Conservation (phyloP, 2,329 filamentous ascomycete genomes). For the Corniculantispora saksenae region DNA sequence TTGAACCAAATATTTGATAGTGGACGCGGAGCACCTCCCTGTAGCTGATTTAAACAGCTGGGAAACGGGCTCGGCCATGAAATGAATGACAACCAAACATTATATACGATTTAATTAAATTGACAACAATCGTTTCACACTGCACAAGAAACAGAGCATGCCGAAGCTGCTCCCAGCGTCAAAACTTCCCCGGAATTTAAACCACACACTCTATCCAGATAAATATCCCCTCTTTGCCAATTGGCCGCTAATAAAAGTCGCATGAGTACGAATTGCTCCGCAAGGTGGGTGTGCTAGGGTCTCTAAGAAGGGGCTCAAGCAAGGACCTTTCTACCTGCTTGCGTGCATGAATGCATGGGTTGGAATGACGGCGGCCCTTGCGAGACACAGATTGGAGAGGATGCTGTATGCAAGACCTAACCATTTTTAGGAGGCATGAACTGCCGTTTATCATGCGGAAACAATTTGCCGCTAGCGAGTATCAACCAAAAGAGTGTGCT, state of each 20-base stretch:
- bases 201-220: neutral
- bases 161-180: neutral
- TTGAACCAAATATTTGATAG: neutral
- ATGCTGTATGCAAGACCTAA: neutral
- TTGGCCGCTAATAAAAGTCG: neutral
- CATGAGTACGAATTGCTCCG: neutral
- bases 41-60: neutral
- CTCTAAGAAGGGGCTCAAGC: neutral
- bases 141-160: neutral
- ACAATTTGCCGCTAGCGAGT: neutral
- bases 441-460: neutral
- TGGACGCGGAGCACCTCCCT: neutral
- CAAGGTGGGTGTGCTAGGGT: neutral
- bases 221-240: neutral
- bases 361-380: constrained; percentile 3
- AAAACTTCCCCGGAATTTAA: neutral
- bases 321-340: neutral
- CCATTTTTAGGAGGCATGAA: neutral
- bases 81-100: neutral
- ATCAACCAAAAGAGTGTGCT: neutral
- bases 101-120: neutral
- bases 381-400: too few relatives aligned
- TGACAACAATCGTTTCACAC: neutral
- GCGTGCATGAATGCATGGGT: constrained; percentile 8
- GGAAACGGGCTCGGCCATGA: neutral